Evolutionary conservation across 495 filamentous ascomycete species (phyloP).

Genomic region (Penicillium parvum): DNA sequence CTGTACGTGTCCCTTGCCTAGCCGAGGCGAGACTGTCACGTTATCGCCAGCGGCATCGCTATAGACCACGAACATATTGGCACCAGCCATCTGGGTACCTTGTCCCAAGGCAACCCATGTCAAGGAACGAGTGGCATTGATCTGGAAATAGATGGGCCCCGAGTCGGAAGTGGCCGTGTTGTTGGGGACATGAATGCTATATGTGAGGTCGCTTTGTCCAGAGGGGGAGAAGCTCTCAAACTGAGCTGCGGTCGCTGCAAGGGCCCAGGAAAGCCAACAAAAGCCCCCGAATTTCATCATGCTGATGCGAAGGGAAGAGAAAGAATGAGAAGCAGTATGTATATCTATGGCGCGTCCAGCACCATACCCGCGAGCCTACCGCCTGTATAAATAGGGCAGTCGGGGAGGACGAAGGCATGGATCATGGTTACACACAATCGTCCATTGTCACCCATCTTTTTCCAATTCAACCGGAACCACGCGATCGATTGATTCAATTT

Average conservation of each 20-base stretch:
- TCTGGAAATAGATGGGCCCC: slow-evolving; percentile 58
- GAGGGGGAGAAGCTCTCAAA: slow-evolving; percentile 24
- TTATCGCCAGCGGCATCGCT: slow-evolving; percentile 50
- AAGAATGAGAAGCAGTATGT: background rate
- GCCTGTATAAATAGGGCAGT: slow-evolving; percentile 1
- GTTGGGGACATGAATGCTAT: slow-evolving; percentile 31
- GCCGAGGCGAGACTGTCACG: slow-evolving; percentile 65
- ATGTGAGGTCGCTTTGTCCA: slow-evolving; percentile 25
- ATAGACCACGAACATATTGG: slow-evolving; percentile 70
- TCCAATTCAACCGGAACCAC: slow-evolving; percentile 1
- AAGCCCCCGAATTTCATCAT: background rate
- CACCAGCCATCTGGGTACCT: slow-evolving; percentile 55
- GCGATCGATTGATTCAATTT: background rate
- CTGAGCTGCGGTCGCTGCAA: slow-evolving; percentile 13
- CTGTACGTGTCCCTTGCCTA: slow-evolving; percentile 46
- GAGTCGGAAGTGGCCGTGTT: slow-evolving; percentile 21
- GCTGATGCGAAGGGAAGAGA: background rate
- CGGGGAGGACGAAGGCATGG: background rate
- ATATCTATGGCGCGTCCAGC: background rate
- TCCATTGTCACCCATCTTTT: background rate
- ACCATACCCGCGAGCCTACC: too few relatives aligned
- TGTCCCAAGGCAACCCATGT: slow-evolving; percentile 66
- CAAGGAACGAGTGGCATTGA: slow-evolving; percentile 53
- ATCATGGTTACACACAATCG: background rate
- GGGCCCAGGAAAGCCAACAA: background rate